Percentiles rank a stretch among this genome's conserved stretches.
Evolutionary conservation across 305 asterid genomes (phyloP).

Genomic region (Fraxinus ornus): DNA sequence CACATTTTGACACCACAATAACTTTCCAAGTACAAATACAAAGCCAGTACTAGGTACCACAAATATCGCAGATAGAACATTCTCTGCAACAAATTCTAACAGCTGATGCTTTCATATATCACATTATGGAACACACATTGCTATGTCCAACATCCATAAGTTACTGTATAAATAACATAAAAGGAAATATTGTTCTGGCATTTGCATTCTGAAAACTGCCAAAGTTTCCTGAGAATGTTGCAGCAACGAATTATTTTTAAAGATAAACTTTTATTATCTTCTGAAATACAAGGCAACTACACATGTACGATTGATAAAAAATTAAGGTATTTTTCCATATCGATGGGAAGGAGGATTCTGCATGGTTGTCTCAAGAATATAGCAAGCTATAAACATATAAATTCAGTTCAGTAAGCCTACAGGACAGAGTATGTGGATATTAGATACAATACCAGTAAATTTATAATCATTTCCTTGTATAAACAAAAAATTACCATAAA

Average conservation of each 20-base stretch:
- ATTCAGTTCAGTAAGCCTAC: not conserved
- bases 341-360: not conserved
- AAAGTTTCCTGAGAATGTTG: not conserved
- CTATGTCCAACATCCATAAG: not conserved
- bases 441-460: not conserved
- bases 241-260: not conserved
- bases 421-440: not conserved
- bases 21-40: not conserved
- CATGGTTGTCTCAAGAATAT: not conserved
- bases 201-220: not conserved
- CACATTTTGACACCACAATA: not conserved
- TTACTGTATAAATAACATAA: not conserved
- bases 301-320: not conserved
- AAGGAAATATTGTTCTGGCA: not conserved
- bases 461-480: not conserved
- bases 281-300: not conserved
- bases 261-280: not conserved
- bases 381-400: not conserved
- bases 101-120: not conserved
- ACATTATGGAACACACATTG: not conserved
- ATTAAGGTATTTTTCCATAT: not conserved
- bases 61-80: not conserved
- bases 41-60: not conserved
- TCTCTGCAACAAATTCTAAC: not conserved
- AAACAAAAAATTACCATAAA: conserved; percentile 65